Percentiles rank a stretch among this genome's conserved stretches.
These are phyloP conservation scores for Nemania sp. DNA, from an alignment of 2,329 filamentous ascomycete species.

Conservation along the genomic window DNA sequence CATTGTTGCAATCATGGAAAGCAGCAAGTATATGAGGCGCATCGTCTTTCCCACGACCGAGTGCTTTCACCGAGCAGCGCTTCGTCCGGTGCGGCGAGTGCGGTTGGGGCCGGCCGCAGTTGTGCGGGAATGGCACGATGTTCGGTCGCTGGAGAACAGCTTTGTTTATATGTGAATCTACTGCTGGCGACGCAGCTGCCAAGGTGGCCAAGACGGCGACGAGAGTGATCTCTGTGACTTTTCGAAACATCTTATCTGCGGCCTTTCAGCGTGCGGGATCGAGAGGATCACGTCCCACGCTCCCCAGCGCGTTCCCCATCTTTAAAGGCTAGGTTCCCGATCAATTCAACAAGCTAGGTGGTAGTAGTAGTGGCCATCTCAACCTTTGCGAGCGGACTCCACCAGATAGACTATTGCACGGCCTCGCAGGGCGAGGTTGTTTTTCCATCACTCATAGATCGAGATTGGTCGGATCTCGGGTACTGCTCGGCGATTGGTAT, in stretches of 20 bases:
- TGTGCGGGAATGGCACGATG: constrained; percentile 26
- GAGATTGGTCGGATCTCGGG: background rate
- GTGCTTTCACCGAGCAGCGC: constrained; percentile 23
- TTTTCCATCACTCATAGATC: constrained; percentile 30
- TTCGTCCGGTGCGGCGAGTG: constrained; percentile 17
- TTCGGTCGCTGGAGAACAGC: constrained; percentile 22
- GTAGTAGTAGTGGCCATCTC: background rate
- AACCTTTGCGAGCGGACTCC: background rate
- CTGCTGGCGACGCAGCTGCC: constrained; percentile 7
- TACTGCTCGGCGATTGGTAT: background rate
- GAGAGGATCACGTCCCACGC: background rate
- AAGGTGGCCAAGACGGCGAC: constrained; percentile 9
- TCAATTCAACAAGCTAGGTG: background rate
- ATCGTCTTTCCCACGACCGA: constrained; percentile 29
- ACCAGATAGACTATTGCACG: background rate
- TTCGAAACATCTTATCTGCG: constrained; percentile 10
- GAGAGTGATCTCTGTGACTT: constrained; percentile 4
- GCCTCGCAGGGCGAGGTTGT: constrained; percentile 9
- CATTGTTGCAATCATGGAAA: constrained; percentile 63
- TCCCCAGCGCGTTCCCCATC: background rate
- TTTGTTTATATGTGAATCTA: background rate
- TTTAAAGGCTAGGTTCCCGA: background rate
- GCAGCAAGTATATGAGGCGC: constrained; percentile 53
- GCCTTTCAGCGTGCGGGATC: background rate
- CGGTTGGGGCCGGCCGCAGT: constrained; percentile 24